Conservation (phyloP, 2,329 filamentous ascomycete species). For the Diaporthe sp. region DNA sequence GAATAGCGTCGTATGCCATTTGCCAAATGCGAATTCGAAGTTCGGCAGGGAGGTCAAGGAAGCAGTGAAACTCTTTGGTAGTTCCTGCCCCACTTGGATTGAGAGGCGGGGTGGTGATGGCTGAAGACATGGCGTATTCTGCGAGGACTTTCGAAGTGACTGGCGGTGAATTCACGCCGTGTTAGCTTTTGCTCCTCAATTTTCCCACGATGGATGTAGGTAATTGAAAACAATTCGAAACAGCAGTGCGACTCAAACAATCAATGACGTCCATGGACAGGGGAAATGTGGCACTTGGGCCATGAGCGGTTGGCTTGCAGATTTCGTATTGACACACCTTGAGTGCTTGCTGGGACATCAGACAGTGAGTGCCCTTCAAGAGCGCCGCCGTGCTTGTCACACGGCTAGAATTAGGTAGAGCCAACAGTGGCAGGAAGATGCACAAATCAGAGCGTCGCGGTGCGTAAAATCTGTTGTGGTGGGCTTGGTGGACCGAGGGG, state of each 20-base stretch:
- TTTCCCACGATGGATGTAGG: background rate
- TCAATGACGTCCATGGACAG: background rate
- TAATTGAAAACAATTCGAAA: accelerated
- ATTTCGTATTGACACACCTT: background rate
- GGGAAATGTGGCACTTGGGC: background rate
- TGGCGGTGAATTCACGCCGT: background rate
- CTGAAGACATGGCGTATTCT: background rate
- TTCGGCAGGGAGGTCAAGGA: background rate
- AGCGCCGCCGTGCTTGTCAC: background rate
- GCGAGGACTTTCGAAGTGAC: background rate
- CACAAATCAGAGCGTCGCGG: too few relatives aligned
- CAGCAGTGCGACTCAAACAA: too few relatives aligned
- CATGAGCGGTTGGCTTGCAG: background rate
- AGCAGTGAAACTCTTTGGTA: background rate
- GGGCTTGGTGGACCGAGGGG: background rate
- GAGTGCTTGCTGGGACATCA: background rate
- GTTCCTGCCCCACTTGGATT: accelerated
- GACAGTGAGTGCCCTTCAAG: background rate
- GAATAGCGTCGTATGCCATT: background rate
- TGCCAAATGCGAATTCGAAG: background rate
- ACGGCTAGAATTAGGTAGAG: background rate
- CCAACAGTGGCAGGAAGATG: background rate
- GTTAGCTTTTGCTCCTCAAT: background rate
- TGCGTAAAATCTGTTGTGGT: background rate
- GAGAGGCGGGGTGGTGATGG: too few relatives aligned